Percentiles rank a stretch among this genome's conserved stretches.
Evolutionary conservation across 345 rosid genomes (phyloP).

Genomic region (Dipteronia dyeriana): DNA sequence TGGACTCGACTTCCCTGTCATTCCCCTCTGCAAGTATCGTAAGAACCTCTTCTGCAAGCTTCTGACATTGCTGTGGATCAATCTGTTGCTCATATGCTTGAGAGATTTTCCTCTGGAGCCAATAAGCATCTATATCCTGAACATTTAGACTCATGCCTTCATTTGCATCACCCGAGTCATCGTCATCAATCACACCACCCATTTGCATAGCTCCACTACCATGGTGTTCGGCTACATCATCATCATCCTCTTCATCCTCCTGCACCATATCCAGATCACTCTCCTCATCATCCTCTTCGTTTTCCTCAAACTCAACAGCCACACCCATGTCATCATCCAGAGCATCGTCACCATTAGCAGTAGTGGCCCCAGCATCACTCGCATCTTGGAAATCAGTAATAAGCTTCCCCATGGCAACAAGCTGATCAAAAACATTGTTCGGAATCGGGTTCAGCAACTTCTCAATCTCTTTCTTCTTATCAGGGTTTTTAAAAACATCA

Average conservation of each 20-base stretch:
- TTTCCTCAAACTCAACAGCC: constrained; percentile 90
- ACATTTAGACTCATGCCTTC: constrained; percentile 77
- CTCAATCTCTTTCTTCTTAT: constrained; percentile 85
- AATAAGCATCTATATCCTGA: constrained; percentile 95
- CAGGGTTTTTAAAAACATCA: constrained; percentile 53
- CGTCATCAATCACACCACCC: constrained; percentile 80
- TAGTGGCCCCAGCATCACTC: constrained; percentile 47
- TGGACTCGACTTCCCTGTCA: constrained; percentile 79
- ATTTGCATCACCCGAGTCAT: constrained; percentile 57
- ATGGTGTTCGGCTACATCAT: constrained; percentile 54
- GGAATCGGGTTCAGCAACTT: constrained; percentile 62
- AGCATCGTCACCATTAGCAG: constrained; percentile 63
- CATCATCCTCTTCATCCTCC: constrained; percentile 89
- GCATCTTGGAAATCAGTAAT: constrained; percentile 82
- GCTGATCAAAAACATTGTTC: constrained; percentile 57
- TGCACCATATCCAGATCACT: constrained; percentile 86
- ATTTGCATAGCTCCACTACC: constrained; percentile 77
- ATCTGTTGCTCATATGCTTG: constrained; percentile 86
- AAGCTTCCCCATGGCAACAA: constrained; percentile 72
- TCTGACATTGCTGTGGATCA: constrained; percentile 87
- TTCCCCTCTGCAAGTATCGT: constrained; percentile 83
- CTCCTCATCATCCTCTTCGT: constrained; percentile 87
- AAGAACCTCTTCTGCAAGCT: constrained; percentile 91
- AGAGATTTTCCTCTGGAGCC: constrained; percentile 95
- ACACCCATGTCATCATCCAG: constrained; percentile 89